A percentile compares a stretch with the other conserved stretches of the same genome.
These are phyloP conservation scores for Penicillium simplicissimum DNA, from an alignment of 495 filamentous ascomycete genomes.

Conservation along the genomic window DNA sequence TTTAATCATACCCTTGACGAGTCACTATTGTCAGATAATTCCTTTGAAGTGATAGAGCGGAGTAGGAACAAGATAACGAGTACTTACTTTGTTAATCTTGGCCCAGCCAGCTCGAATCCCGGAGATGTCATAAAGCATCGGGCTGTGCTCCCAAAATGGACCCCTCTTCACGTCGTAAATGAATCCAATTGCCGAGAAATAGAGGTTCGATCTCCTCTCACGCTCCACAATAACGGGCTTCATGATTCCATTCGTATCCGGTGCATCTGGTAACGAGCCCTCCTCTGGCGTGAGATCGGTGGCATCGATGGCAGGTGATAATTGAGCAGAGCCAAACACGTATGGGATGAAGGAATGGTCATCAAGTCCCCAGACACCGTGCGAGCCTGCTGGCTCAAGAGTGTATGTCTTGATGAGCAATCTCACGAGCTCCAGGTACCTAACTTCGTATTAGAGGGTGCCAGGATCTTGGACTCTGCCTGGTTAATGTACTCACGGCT, in stretches of 20 bases:
- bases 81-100: constrained; percentile 89
- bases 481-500: constrained; percentile 59
- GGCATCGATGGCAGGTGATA: constrained; percentile 69
- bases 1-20: constrained; percentile 65
- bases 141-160: constrained; percentile 98
- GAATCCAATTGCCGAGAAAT: constrained; percentile 98
- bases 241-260: constrained; percentile 66
- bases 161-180: constrained; percentile 98
- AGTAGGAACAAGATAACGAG: background rate
- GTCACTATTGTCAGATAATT: constrained; percentile 5
- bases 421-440: constrained; percentile 84
- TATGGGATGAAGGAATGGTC: constrained; percentile 98
- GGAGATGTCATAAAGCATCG: constrained; percentile 91
- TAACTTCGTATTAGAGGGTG: constrained; percentile 31
- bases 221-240: constrained; percentile 65
- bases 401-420: constrained; percentile 86
- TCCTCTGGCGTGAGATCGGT: constrained; percentile 66
- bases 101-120: constrained; percentile 90
- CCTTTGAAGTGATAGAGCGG: background rate
- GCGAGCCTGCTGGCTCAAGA: constrained; percentile 91
- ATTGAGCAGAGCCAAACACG: constrained; percentile 86
- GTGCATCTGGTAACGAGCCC: constrained; percentile 71
- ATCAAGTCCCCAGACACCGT: constrained; percentile 96
- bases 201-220: constrained; percentile 76
- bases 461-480: background rate